phyloP scores from a whole-genome alignment of 2,329 filamentous ascomycete species.

The Chalara sp. region DNA sequence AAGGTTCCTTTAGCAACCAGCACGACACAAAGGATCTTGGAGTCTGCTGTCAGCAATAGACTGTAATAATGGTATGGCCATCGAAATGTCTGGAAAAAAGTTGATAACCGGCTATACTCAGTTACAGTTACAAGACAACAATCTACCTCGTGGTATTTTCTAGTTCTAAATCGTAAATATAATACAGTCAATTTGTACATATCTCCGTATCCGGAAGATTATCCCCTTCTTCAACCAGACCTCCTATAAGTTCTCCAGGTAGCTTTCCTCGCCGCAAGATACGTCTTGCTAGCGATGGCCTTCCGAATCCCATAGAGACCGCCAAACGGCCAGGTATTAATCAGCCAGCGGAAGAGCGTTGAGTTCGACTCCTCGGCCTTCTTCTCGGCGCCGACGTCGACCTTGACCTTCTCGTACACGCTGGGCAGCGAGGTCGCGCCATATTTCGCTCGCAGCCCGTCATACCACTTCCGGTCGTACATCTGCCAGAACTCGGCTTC shows the following conservation, averaged over 20 bases:
- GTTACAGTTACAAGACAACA: too few relatives aligned
- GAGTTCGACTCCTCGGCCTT: slow-evolving; percentile 26
- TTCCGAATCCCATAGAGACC: slow-evolving; percentile 54
- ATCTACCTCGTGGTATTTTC: too few relatives aligned
- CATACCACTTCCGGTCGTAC: slow-evolving; percentile 56
- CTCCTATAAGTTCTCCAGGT: slow-evolving; percentile 16
- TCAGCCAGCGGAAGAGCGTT: slow-evolving; percentile 35
- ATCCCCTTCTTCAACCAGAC: neutral
- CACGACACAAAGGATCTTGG: too few relatives aligned
- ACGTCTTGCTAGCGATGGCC: slow-evolving; percentile 44
- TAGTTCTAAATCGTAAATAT: too few relatives aligned
- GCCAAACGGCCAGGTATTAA: slow-evolving; percentile 48
- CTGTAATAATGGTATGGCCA: too few relatives aligned
- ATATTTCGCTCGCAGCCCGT: slow-evolving; percentile 56
- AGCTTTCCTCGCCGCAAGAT: slow-evolving; percentile 21
- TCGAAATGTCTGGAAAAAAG: too few relatives aligned
- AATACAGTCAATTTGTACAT: too few relatives aligned
- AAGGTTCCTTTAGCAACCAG: too few relatives aligned
- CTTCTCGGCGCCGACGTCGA: slow-evolving; percentile 41
- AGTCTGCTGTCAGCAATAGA: too few relatives aligned
- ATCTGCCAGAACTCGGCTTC: slow-evolving; percentile 62
- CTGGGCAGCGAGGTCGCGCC: slow-evolving; percentile 53
- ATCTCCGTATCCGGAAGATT: too few relatives aligned
- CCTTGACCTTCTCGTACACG: slow-evolving; percentile 65
- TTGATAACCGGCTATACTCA: too few relatives aligned